These are phyloP conservation scores for Yamadazyma kanchanaburiensis DNA, from an alignment of 1,139 yeast species.

Conservation along the genomic window DNA sequence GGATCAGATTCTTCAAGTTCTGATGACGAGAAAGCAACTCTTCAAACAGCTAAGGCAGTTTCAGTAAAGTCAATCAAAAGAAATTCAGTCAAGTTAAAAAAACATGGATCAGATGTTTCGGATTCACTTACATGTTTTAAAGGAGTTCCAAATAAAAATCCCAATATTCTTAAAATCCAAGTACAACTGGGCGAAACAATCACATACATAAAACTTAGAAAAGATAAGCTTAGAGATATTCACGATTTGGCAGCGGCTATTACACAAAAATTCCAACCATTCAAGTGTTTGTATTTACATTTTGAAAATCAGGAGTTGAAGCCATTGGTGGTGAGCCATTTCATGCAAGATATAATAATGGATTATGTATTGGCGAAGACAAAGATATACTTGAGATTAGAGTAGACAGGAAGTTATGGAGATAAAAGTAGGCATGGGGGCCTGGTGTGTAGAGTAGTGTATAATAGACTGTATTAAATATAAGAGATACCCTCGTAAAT, in stretches of 20 bases:
- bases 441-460: background rate
- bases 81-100: no score
- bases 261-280: slow-evolving; percentile 15
- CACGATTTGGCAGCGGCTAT: slow-evolving; percentile 26
- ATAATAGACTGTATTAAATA: no score
- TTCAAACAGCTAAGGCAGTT: no score
- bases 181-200: slow-evolving; percentile 12
- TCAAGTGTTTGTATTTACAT: slow-evolving; percentile 19
- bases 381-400: slow-evolving; percentile 9
- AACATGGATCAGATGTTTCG: no score
- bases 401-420: background rate
- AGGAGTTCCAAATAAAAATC: slow-evolving; percentile 2
- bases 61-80: no score
- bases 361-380: slow-evolving; percentile 27
- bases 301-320: slow-evolving; percentile 22
- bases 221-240: slow-evolving; percentile 22
- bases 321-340: slow-evolving; percentile 22
- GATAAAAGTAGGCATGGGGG: background rate
- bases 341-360: slow-evolving; percentile 17
- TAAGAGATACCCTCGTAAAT: no score
- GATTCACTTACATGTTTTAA: no score
- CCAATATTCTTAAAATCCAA: slow-evolving; percentile 16
- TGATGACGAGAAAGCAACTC: no score
- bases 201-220: slow-evolving; percentile 22
- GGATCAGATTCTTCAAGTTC: no score